These are phyloP conservation scores for Helianthus tuberosus DNA, from an alignment of 129 eudicot species.

Conservation along the genomic window DNA sequence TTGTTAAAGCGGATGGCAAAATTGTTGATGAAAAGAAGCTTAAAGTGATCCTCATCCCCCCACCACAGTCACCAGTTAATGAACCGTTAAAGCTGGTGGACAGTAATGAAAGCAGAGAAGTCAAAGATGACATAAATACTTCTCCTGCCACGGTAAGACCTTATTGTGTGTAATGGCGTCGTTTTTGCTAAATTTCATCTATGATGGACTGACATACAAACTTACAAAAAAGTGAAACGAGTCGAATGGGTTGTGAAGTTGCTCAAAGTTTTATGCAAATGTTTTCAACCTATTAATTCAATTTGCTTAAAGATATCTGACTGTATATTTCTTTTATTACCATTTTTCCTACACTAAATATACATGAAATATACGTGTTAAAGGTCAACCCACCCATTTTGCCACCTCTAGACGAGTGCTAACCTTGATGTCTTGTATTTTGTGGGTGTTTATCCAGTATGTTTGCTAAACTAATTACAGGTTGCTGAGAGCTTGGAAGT, in stretches of 20 bases:
- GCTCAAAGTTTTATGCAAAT: background rate
- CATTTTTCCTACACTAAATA: background rate
- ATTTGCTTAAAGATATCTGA: background rate
- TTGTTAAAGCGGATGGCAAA: slow-evolving; percentile 56
- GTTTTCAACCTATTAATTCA: background rate
- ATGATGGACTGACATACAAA: background rate
- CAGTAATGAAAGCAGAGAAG: slow-evolving; percentile 27
- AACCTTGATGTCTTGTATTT: slow-evolving; percentile 1
- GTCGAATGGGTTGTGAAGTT: background rate
- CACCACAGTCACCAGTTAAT: slow-evolving; percentile 53
- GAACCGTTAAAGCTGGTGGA: slow-evolving; percentile 42
- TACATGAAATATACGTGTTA: background rate
- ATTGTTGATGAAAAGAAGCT: slow-evolving; percentile 65
- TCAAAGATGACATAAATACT: slow-evolving; percentile 30
- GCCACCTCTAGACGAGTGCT: background rate
- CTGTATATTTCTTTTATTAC: background rate
- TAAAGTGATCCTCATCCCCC: slow-evolving; percentile 57
- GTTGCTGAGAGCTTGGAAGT: slow-evolving; percentile 39
- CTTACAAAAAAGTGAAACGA: slow-evolving; percentile 3
- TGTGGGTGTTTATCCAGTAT: background rate
- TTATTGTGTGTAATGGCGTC: background rate
- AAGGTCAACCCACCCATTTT: background rate
- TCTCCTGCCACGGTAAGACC: slow-evolving; percentile 41
- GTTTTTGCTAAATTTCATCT: background rate
- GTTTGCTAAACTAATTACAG: slow-evolving; percentile 26